These are phyloP conservation scores for Bipolaris victoriae DNA, from an alignment of 2,329 filamentous ascomycete genomes.

Conservation along the genomic window DNA sequence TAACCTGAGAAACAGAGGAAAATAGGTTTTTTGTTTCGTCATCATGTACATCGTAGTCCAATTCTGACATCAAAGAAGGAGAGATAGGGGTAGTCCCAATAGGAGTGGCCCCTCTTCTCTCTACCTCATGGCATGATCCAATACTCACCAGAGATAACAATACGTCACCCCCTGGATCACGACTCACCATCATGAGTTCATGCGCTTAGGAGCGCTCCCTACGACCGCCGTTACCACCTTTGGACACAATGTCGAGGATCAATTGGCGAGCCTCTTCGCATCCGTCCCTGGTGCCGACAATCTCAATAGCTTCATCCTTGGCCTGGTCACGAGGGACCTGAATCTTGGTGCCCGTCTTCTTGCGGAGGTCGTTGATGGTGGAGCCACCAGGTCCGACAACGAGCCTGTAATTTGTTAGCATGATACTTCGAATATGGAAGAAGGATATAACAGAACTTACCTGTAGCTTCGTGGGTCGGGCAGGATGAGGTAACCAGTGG, in stretches of 20 bases:
- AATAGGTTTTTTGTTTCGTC: conserved; percentile 1
- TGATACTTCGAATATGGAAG: background rate
- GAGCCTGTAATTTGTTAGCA: conserved; percentile 56
- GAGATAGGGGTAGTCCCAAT: background rate
- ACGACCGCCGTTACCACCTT: conserved; percentile 36
- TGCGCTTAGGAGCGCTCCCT: conserved; percentile 20
- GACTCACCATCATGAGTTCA: background rate
- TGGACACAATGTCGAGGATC: conserved; percentile 78
- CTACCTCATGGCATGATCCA: background rate
- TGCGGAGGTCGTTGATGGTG: conserved; percentile 91
- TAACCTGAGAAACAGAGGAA: background rate
- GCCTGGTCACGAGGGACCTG: conserved; percentile 85
- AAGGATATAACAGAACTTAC: conserved; percentile 9
- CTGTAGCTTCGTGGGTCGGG: conserved; percentile 86
- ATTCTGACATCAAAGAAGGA: background rate
- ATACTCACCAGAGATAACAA: background rate
- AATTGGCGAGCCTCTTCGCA: conserved; percentile 87
- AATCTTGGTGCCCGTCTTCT: conserved; percentile 91
- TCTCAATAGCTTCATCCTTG: conserved; percentile 82
- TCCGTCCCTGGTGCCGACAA: conserved; percentile 77
- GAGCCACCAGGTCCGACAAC: conserved; percentile 88
- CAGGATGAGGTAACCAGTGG: conserved; percentile 85
- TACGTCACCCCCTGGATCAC: background rate
- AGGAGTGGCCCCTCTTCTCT: background rate
- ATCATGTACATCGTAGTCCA: background rate